Percentiles rank a stretch among this genome's conserved stretches.
Conservation (phyloP, 192 early-diverging fungal genomes). For the Dimargaris verticillata region DNA sequence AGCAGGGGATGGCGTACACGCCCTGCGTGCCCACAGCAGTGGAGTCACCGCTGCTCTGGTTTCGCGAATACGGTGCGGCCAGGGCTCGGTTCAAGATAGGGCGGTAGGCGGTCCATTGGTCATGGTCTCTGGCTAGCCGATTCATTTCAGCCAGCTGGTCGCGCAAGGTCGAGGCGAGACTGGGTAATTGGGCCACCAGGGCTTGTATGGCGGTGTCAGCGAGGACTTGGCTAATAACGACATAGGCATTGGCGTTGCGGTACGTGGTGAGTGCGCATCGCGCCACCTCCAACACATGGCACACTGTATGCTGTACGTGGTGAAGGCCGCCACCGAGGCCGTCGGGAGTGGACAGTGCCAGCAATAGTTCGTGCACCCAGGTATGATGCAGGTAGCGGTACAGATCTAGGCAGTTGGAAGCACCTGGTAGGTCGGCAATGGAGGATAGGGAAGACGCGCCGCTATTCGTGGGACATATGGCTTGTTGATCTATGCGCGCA, state of each 20-base stretch:
- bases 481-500: background rate
- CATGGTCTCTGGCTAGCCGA: too few relatives aligned
- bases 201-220: too few relatives aligned
- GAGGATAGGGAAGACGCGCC: background rate
- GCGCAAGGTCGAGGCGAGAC: too few relatives aligned
- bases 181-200: too few relatives aligned
- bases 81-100: too few relatives aligned
- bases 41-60: too few relatives aligned
- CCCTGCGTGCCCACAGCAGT: background rate
- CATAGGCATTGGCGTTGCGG: background rate
- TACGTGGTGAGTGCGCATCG: background rate
- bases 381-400: slow-evolving; percentile 3
- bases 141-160: too few relatives aligned
- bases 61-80: too few relatives aligned
- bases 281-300: slow-evolving; percentile 2
- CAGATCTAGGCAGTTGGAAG: background rate
- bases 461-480: background rate
- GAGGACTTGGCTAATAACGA: background rate
- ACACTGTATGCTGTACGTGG: background rate
- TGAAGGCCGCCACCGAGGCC: background rate
- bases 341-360: background rate
- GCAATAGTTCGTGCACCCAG: background rate
- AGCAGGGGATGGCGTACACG: background rate
- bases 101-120: too few relatives aligned
- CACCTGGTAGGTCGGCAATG: background rate